These are phyloP conservation scores for Vigna unguiculata DNA, from an alignment of 306 rosid genomes.

Conservation along the genomic window DNA sequence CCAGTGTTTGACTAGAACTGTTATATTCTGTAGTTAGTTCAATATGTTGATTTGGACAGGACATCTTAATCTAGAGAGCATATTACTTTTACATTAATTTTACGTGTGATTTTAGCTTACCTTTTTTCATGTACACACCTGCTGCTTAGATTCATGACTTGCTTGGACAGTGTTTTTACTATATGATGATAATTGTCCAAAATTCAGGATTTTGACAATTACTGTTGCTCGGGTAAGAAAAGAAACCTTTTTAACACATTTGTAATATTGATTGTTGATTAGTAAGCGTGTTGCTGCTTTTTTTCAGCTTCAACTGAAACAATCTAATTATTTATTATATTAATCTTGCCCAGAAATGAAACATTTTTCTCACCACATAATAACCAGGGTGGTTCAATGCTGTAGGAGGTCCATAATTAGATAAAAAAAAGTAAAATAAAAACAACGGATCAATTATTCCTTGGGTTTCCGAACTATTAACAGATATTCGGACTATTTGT, in stretches of 20 bases:
- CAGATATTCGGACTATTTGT: too few species aligned
- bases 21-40: conserved; percentile 24
- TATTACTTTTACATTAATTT: conserved; percentile 32
- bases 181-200: conserved; percentile 9
- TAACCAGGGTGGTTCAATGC: neutral
- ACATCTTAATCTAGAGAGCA: conserved; percentile 27
- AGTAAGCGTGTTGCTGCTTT: too few species aligned
- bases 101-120: conserved; percentile 32
- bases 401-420: neutral
- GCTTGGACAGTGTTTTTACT: conserved; percentile 12
- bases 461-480: neutral
- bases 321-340: neutral
- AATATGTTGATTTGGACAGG: conserved; percentile 34
- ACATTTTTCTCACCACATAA: too few species aligned
- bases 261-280: neutral
- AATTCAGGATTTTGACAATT: neutral
- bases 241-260: too few species aligned
- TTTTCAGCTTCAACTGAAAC: neutral
- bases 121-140: conserved; percentile 46
- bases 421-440: too few species aligned
- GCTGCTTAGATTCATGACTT: conserved; percentile 22
- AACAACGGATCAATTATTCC: neutral
- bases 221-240: neutral
- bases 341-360: too few species aligned
- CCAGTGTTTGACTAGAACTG: conserved; percentile 25